A percentile compares a stretch with the other conserved stretches of the same genome.
Evolutionary conservation across 2,329 filamentous ascomycete genomes (phyloP).

Genomic region (Leptoxyphium fumago): DNA sequence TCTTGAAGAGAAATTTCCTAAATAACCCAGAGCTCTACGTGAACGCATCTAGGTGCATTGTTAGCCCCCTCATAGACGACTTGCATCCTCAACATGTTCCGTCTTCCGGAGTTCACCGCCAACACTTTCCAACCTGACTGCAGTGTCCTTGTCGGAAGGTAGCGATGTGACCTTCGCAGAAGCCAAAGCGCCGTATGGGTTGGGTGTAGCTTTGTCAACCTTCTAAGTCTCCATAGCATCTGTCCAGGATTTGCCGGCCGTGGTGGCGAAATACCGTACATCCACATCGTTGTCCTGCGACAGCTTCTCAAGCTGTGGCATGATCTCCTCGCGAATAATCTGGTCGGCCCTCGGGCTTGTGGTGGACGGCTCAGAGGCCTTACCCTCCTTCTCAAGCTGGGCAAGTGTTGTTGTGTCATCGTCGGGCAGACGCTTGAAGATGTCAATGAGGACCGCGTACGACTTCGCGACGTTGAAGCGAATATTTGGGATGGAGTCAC

Average conservation of each 20-base stretch:
- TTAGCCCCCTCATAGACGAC: background rate
- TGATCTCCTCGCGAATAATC: constrained; percentile 41
- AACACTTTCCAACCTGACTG: too few relatives aligned
- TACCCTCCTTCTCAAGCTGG: constrained; percentile 66
- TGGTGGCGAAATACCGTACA: constrained; percentile 93
- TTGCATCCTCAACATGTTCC: too few relatives aligned
- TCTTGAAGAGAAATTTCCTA: background rate
- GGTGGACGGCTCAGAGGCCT: constrained; percentile 35
- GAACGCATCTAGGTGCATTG: background rate
- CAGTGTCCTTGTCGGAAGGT: too few relatives aligned
- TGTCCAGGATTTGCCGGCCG: constrained; percentile 48
- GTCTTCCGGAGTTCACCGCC: too few relatives aligned
- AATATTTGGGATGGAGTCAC: constrained; percentile 95
- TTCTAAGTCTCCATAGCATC: constrained; percentile 23
- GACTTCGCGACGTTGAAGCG: constrained; percentile 99
- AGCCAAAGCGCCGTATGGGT: too few relatives aligned
- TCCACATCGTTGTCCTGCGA: constrained; percentile 97
- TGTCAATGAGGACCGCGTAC: constrained; percentile 76
- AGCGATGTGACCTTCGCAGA: too few relatives aligned
- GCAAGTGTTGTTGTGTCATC: constrained; percentile 59
- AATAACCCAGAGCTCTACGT: background rate
- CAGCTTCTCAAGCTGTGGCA: constrained; percentile 85
- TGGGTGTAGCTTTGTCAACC: background rate
- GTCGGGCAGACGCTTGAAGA: constrained; percentile 80
- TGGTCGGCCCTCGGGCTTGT: constrained; percentile 17